Percentiles rank a stretch among this genome's conserved stretches.
These are phyloP conservation scores for Ochromonadaceae sp. DNA, from an alignment of 352 stramenopile genomes.

Conservation along the genomic window DNA sequence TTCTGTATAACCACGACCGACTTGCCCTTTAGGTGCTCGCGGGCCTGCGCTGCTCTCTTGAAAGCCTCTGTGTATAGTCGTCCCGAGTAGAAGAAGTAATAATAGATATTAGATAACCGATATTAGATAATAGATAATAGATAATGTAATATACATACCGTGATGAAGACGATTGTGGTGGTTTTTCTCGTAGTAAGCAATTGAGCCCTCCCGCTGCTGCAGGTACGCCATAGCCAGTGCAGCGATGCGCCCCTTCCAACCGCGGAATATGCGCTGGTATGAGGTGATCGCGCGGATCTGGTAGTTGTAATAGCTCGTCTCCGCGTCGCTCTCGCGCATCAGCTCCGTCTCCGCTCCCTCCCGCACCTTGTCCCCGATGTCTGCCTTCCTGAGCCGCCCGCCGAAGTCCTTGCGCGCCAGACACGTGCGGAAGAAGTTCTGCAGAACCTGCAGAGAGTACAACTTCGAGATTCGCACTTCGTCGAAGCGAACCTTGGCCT, in stretches of 20 bases:
- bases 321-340: conserved; percentile 4
- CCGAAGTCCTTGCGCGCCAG: not conserved
- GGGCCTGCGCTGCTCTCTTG: no score
- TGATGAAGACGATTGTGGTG: no score
- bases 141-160: no score
- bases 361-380: not conserved
- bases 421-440: not conserved
- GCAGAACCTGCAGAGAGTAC: not conserved
- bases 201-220: no score
- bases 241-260: not conserved
- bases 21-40: no score
- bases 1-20: no score
- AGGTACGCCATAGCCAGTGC: not conserved
- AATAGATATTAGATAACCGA: no score
- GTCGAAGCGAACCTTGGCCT: no score
- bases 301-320: conserved; percentile 13
- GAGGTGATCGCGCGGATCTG: not conserved
- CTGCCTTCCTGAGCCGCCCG: not conserved
- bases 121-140: no score
- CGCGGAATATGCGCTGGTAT: not conserved
- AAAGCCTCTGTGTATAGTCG: no score
- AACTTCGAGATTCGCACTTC: not conserved
- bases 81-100: no score
- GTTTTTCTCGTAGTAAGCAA: no score
- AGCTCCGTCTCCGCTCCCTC: conserved; percentile 8